Evolutionary conservation across 805 yeast species (phyloP), one percentile per base, ranked within the genome.

Genomic region (Suhomyces kilbournensis): DNA sequence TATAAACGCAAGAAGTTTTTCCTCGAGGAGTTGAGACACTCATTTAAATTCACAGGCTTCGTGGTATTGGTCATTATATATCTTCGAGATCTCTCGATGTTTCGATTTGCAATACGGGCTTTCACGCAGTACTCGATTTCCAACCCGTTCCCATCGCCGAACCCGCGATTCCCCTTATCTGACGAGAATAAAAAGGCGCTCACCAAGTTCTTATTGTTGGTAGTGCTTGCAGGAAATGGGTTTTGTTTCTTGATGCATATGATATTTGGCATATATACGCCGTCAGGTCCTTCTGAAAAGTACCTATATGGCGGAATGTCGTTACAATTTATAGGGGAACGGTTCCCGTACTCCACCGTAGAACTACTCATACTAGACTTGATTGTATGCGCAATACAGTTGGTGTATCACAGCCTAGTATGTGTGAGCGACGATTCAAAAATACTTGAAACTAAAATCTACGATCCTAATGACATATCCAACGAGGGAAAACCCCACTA

Each of bases 1-100:
- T 77, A 77, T 52, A 73, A 74, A 55, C 68, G 80, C 47, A 76
- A 73, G 63, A 66, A 68, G 53, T 70, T 63, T 52, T 77, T 77
- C 53, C 59, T 71, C 10, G 60, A 61, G 23, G 70, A 76, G 38
- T 56, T 80, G 8, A 59, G 71, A 19, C 63, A 64, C 19, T 60
- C 67, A 3, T 42, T 77, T 19, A 72, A 71, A 42, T 48, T 68
- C 2, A 26, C 72, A 8, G 78, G 79, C 35, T 72, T 62, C 54
- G 53, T 74, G 7, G 49, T 75, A 3, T 62, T 79, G 4, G 64
- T 67, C 7, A 50, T 78, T 7, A 56, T 71, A 3, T 80, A 75
- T 56, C 61, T 78, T 6, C 67, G 70, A 46, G 83, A 79, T 58
- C 52, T 70, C 39, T 76, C 81, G 4, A 42, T 74, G 20, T 30